A percentile compares a stretch with the other conserved stretches of the same genome.
These are phyloP conservation scores for Metschnikowia matae DNA, from an alignment of 805 yeast genomes.

Conservation along the genomic window DNA sequence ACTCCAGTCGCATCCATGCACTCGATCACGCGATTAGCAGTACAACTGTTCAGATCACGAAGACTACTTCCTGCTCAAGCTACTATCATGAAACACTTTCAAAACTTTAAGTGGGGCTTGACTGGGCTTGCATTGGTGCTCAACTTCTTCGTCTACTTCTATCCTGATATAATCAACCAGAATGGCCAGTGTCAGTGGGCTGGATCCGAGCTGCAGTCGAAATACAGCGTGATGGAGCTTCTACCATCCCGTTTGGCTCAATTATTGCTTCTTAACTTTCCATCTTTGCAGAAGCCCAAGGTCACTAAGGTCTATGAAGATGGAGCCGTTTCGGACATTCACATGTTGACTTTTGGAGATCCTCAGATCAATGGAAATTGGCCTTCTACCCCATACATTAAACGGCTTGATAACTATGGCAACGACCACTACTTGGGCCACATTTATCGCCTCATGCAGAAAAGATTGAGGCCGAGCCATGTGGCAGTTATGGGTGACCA, in stretches of 20 bases:
- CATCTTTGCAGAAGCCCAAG: slow-evolving; percentile 16
- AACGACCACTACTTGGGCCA: slow-evolving; percentile 90
- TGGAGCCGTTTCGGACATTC: slow-evolving; percentile 44
- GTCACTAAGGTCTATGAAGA: slow-evolving; percentile 6
- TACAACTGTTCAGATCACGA: not conserved
- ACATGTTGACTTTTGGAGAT: slow-evolving; percentile 84
- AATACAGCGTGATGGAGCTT: slow-evolving; percentile 9
- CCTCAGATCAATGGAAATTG: slow-evolving; percentile 94
- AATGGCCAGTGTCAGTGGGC: slow-evolving; percentile 61
- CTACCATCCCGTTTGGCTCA: slow-evolving; percentile 14
- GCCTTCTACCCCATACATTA: slow-evolving; percentile 64
- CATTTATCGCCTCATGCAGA: slow-evolving; percentile 62
- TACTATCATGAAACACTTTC: not conserved
- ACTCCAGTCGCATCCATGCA: not conserved
- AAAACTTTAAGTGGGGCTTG: slow-evolving; percentile 20
- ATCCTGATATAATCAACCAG: slow-evolving; percentile 56
- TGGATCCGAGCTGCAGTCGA: slow-evolving; percentile 14
- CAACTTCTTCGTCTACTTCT: slow-evolving; percentile 67
- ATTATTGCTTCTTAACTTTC: slow-evolving; percentile 21
- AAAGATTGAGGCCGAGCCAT: slow-evolving; percentile 65
- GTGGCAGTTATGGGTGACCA: slow-evolving; percentile 91
- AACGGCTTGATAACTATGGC: slow-evolving; percentile 78
- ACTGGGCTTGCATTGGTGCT: slow-evolving; percentile 41
- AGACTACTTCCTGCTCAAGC: not conserved
- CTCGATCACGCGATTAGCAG: not conserved